These are phyloP conservation scores for Fusarium newnesense DNA, from an alignment of 2,329 filamentous ascomycete species.

Conservation along the genomic window DNA sequence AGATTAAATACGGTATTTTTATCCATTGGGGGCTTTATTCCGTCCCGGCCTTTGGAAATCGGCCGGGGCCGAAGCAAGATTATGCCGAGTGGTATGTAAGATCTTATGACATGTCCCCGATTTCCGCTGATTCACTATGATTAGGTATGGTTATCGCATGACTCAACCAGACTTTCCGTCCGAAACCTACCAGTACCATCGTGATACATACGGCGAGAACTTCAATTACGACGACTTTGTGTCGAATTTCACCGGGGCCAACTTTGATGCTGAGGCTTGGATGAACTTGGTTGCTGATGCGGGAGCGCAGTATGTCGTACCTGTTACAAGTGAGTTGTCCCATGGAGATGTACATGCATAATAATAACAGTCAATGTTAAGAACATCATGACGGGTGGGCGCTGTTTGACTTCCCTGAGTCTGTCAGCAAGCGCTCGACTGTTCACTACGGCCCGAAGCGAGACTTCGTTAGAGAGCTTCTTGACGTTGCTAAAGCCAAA, in stretches of 20 bases:
- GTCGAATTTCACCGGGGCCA: neutral
- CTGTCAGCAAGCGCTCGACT: neutral
- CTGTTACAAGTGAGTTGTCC: neutral
- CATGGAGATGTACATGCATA: rapidly evolving
- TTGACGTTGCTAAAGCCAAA: neutral
- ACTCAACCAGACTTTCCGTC: neutral
- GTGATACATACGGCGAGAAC: neutral
- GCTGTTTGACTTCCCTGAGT: neutral
- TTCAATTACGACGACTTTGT: neutral
- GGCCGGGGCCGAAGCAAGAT: neutral
- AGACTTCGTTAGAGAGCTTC: neutral
- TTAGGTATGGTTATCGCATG: neutral
- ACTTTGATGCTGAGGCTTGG: neutral
- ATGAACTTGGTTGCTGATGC: neutral
- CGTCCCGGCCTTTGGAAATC: neutral
- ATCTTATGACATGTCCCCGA: rapidly evolving
- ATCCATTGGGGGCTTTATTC: neutral
- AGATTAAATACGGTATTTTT: neutral
- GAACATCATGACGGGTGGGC: neutral
- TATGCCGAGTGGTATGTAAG: neutral
- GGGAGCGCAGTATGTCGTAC: neutral
- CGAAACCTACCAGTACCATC: neutral
- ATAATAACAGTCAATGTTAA: neutral
- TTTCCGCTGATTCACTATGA: rapidly evolving
- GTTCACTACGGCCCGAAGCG: neutral